Conservation (phyloP, 2,329 filamentous ascomycete species). For the Neocatenulostroma microsporum region DNA sequence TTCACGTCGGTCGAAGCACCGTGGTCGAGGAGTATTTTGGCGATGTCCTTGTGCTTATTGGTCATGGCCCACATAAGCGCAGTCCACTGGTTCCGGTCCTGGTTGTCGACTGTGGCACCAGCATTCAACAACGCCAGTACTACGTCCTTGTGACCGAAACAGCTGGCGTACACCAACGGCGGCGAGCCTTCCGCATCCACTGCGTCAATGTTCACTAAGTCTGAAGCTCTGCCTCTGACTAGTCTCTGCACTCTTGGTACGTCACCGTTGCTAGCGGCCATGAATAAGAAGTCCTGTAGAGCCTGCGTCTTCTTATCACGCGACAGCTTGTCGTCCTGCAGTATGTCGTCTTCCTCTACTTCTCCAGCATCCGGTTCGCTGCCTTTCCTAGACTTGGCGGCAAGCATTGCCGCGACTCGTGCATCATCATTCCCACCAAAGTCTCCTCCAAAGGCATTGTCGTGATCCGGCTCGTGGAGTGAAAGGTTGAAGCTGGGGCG, state of each 20-base stretch:
- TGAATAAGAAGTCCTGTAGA: conserved; percentile 80
- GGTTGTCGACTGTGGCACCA: conserved; percentile 81
- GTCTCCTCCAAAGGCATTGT: conserved; percentile 45
- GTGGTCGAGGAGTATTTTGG: conserved; percentile 83
- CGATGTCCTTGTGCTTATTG: conserved; percentile 91
- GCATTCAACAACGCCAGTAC: conserved; percentile 77
- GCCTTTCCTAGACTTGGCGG: conserved; percentile 80
- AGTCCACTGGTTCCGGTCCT: conserved; percentile 96
- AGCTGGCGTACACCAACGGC: conserved; percentile 95
- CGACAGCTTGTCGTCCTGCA: conserved; percentile 64
- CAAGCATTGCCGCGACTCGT: conserved; percentile 90
- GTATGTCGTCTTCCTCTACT: conserved; percentile 72
- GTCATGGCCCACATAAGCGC: conserved; percentile 99
- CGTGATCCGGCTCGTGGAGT: conserved; percentile 68
- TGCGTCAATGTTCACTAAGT: conserved; percentile 75
- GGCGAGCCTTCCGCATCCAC: conserved; percentile 91
- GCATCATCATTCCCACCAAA: conserved; percentile 75
- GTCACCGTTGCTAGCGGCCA: conserved; percentile 95
- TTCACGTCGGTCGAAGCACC: conserved; percentile 94
- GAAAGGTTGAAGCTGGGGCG: conserved; percentile 79
- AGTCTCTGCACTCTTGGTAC: conserved; percentile 70
- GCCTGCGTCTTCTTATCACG: conserved; percentile 70
- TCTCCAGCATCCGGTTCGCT: conserved; percentile 57
- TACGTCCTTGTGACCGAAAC: conserved; percentile 89
- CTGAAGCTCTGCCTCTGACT: conserved; percentile 62